Conservation (phyloP, 1,139 yeast genomes). For the Suhomyces chickasaworum region DNA sequence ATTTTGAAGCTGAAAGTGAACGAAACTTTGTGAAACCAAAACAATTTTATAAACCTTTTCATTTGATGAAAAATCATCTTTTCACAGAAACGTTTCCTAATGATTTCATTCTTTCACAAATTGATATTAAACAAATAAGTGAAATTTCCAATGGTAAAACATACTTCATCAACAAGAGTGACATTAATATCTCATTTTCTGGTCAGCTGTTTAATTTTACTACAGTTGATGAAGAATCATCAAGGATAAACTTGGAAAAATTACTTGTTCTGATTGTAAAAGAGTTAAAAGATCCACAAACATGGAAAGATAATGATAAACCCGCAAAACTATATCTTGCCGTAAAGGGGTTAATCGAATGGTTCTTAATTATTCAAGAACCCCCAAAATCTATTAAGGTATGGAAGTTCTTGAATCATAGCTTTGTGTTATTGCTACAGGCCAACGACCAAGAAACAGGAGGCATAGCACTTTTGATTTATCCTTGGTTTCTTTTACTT, state of each 20-base stretch:
- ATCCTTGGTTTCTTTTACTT: constrained; percentile 30
- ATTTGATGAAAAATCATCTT: background rate
- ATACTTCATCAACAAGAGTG: constrained; percentile 22
- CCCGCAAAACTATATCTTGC: constrained; percentile 22
- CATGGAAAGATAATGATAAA: background rate
- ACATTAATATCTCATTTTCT: constrained; percentile 21
- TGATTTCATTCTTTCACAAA: constrained; percentile 19
- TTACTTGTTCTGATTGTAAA: constrained; percentile 15
- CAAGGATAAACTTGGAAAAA: constrained; percentile 22
- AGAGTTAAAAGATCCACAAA: constrained; percentile 9
- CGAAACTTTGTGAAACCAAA: constrained; percentile 17
- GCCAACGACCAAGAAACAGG: constrained; percentile 3
- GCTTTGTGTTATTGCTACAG: constrained; percentile 19
- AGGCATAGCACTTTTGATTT: constrained; percentile 12
- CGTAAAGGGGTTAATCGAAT: constrained; percentile 29
- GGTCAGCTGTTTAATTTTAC: constrained; percentile 30
- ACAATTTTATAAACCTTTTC: background rate
- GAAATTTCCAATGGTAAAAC: constrained; percentile 29
- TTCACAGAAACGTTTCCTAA: constrained; percentile 12
- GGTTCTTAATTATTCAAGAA: constrained; percentile 39
- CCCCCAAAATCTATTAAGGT: constrained; percentile 21
- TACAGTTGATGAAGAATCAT: constrained; percentile 26
- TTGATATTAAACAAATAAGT: constrained; percentile 26
- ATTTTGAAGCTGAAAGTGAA: constrained; percentile 41
- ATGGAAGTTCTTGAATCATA: constrained; percentile 12